Evolutionary conservation across 1,284 basidiomycete species (phyloP), one percentile per base, ranked within the genome.

Genomic region (Hypsizygus ulmarius): DNA sequence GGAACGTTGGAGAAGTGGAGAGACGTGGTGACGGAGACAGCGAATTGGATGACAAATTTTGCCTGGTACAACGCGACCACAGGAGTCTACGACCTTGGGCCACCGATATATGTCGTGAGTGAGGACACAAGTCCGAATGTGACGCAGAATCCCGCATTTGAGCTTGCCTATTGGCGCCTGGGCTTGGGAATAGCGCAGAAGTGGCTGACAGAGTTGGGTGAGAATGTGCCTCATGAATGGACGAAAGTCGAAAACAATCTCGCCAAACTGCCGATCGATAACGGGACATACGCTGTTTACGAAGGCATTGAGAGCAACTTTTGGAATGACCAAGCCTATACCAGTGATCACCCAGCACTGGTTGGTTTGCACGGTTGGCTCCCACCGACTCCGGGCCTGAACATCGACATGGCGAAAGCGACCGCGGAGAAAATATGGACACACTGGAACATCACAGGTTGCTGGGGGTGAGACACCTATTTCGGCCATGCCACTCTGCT

Each of bases 291-390:
- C 55, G 66, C 66, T 9, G 75, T 81, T 0, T 81, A 79, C 57
- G 78, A 82, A 56, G 80, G 78, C 2, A 74, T 82, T 15, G 65
- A 72, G 29, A 60, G 57, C 42, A 61, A 74, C 52, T 81, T 81
- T 56, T 83, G 79, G 79, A 71, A 67, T 12, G 69, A 73, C 33
- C 67, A 71, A 2, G 64, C 58, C 33, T 79, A 71, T 50, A 81
- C 71, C 27, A 80, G 77, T 52, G 78, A 82, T 55, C 81, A 83
- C 58, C 81, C 81, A 0, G 73, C 78, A 3, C 61, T 82, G 12
- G 75, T 77, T 3, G 81, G 80, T 0, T 52, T 82, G 33, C 67
- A 79, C 52, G 80, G 81, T 1, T 83, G 79, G 80, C 65, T 82
- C 2, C 79, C 80, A 3, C 66, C 65, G 6, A 78, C 77, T 1